Conservation (phyloP, 1,139 yeast genomes). For the Zygosaccharomyces pseudobailii region DNA sequence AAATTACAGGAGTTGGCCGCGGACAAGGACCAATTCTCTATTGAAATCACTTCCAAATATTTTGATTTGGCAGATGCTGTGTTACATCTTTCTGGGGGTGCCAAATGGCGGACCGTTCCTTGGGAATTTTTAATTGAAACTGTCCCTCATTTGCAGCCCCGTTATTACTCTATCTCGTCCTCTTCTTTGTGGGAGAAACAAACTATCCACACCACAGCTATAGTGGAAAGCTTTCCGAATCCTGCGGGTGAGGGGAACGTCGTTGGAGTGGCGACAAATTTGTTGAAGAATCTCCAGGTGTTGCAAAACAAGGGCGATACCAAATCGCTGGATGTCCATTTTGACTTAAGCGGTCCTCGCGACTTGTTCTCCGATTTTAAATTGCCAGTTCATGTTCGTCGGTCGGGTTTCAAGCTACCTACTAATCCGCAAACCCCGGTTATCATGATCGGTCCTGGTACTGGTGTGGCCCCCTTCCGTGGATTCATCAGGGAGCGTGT, state of each 20-base stretch:
- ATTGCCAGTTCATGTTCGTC: conserved; percentile 88
- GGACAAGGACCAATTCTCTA: conserved; percentile 65
- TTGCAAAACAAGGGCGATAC: conserved; percentile 48
- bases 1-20: conserved; percentile 53
- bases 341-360: conserved; percentile 81
- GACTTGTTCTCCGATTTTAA: conserved; percentile 49
- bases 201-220: conserved; percentile 79
- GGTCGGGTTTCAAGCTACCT: conserved; percentile 94
- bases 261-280: conserved; percentile 84
- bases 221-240: conserved; percentile 65
- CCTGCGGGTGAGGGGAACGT: conserved; percentile 27
- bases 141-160: conserved; percentile 79
- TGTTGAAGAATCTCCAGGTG: conserved; percentile 67
- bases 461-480: conserved; percentile 97
- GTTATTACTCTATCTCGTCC: conserved; percentile 95
- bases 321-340: conserved; percentile 45
- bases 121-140: conserved; percentile 80
- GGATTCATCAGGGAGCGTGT: conserved; percentile 86
- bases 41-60: conserved; percentile 54
- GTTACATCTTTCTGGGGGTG: conserved; percentile 53
- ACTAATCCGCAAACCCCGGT: conserved; percentile 77
- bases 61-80: conserved; percentile 77
- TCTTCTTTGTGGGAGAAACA: conserved; percentile 76
- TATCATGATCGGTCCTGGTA: conserved; percentile 95
- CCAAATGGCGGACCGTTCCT: conserved; percentile 71